These are phyloP conservation scores for Apiospora hydei DNA, from an alignment of 2,329 filamentous ascomycete genomes.

Conservation along the genomic window DNA sequence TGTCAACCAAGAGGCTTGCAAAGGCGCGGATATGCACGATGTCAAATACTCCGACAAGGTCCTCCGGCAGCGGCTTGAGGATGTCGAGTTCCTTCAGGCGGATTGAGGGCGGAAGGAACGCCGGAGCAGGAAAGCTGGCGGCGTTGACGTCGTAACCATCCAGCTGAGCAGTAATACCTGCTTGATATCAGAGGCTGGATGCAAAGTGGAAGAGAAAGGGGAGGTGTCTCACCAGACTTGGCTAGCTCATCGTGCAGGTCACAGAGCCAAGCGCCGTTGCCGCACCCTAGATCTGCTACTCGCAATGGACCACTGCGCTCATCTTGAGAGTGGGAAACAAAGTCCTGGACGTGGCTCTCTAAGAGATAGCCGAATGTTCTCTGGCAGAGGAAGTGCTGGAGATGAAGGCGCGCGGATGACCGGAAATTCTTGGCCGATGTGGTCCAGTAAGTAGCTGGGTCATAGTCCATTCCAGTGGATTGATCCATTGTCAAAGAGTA, in stretches of 20 bases:
- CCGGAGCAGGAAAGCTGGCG: background rate
- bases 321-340: background rate
- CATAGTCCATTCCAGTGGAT: background rate
- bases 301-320: background rate
- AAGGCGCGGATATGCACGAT: conserved; percentile 26
- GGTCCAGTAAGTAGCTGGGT: conserved; percentile 25
- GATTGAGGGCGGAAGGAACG: background rate
- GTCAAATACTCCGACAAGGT: conserved; percentile 23
- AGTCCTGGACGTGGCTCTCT: conserved; percentile 9
- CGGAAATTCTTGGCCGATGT: conserved; percentile 27
- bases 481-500: too few relatives aligned
- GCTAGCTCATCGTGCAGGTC: background rate
- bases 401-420: conserved; percentile 30
- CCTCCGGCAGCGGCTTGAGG: background rate
- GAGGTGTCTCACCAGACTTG: background rate
- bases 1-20: conserved; percentile 11
- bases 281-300: background rate
- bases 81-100: background rate
- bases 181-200: too few relatives aligned
- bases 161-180: background rate
- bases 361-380: conserved; percentile 32
- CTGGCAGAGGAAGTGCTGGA: conserved; percentile 31
- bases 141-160: background rate
- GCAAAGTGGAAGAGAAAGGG: too few relatives aligned
- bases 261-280: background rate